These are phyloP conservation scores for Cladosporium sp. DNA, from an alignment of 2,329 filamentous ascomycete genomes.

Conservation along the genomic window DNA sequence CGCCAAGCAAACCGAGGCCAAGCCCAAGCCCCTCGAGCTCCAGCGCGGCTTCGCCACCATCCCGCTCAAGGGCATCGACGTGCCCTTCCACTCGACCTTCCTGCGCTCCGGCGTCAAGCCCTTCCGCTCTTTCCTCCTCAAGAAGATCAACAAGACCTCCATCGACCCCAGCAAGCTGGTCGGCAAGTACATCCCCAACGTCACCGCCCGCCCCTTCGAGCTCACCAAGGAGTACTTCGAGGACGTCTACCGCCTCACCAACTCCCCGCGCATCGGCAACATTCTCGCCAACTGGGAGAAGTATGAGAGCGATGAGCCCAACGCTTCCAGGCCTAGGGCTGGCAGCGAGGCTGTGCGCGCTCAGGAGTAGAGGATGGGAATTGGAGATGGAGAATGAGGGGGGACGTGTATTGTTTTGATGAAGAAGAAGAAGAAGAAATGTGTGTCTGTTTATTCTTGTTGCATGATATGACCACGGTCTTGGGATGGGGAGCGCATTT, in stretches of 20 bases:
- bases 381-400: neutral
- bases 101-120: slow-evolving; percentile 97
- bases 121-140: slow-evolving; percentile 95
- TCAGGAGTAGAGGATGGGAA: slow-evolving; percentile 1
- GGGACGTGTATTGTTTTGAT: neutral
- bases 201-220: slow-evolving; percentile 92
- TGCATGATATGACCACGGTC: neutral
- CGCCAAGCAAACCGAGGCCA: slow-evolving; percentile 79
- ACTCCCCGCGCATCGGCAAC: slow-evolving; percentile 69
- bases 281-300: slow-evolving; percentile 72
- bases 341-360: slow-evolving; percentile 23
- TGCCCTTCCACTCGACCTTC: slow-evolving; percentile 99
- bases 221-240: slow-evolving; percentile 99
- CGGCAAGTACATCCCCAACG: slow-evolving; percentile 99
- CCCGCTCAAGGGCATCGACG: slow-evolving; percentile 93
- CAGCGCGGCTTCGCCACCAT: slow-evolving; percentile 97
- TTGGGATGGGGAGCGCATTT: no score
- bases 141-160: slow-evolving; percentile 99
- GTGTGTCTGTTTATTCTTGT: neutral
- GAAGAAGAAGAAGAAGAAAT: neutral
- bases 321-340: slow-evolving; percentile 24
- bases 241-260: slow-evolving; percentile 94
- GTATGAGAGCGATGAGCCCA: slow-evolving; percentile 40
- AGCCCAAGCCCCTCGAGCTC: slow-evolving; percentile 82
- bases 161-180: slow-evolving; percentile 96